Evolutionary conservation across 148 eudicot species (phyloP), one percentile per base, ranked within the genome.

Genomic region (Simmondsia chinensis): DNA sequence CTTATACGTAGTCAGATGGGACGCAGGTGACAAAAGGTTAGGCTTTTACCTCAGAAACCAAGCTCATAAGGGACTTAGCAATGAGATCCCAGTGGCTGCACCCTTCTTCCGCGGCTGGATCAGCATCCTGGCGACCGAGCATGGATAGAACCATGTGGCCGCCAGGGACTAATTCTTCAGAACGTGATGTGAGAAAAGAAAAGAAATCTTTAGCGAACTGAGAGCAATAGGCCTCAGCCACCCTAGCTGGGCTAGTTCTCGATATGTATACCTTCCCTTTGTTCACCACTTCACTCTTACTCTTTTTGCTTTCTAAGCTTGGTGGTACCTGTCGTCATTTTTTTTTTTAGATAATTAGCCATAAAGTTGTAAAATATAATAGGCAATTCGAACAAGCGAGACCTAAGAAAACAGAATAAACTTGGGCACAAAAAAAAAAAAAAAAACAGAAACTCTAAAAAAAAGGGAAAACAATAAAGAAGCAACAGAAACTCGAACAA

Each of bases 121-220:
- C 54, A 4, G 13, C 3, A 0, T 68, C 54, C 20, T 14, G 57
- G 31, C 83, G 66, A 0, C 87, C 84, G 67, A 73, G 59, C 24
- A 79, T 58, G 0, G 83, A 47, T 13, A 86, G 33, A 13, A 82
- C 74, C 93, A 86, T 86, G 1, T 79, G 57, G 37, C 94, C 94
- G 16, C 74, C 77, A 0, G 25, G n/a, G 15, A 60, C 71, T 30
- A 79, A 26, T 71, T 86, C 96, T 18, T 68, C 59, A 0, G 87
- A 63, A 20, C 96, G 68, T 6, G 53, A 71, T 15, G 46, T 60
- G 0, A 86, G 57, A 61, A 86, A 82, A 20, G 22, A 10, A 0
- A 35, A 26, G 12, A 79, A 73, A 61, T 86, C 96, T 3, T 60
- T 60, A 42, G 47, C 29, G 23, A 73, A 82, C 46, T 79, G 93